phyloP scores from a whole-genome alignment of 2,329 filamentous ascomycete genomes.

The Pseudogymnoascus destructans region DNA sequence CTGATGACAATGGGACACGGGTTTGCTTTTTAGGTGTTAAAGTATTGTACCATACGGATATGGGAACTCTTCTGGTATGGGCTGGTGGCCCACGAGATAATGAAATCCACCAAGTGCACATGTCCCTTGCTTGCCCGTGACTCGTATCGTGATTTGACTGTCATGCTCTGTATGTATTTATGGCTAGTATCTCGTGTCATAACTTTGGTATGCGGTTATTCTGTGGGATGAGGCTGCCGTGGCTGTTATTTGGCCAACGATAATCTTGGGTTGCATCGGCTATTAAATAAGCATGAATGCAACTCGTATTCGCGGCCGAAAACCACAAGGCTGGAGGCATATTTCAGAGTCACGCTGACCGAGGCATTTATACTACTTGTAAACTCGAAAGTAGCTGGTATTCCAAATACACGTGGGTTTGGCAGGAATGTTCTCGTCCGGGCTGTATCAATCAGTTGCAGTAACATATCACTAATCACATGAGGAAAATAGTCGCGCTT shows the following conservation, averaged over 20 bases:
- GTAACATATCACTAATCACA: not conserved
- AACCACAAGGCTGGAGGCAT: not conserved
- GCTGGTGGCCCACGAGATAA: conserved; percentile 15
- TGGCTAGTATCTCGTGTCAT: not conserved
- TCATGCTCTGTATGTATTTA: not conserved
- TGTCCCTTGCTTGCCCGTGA: not conserved
- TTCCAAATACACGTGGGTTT: not conserved
- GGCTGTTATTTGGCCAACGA: not conserved
- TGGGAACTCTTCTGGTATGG: conserved; percentile 19
- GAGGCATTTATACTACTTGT: not conserved
- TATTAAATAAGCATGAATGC: not conserved
- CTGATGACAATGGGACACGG: conserved; percentile 18
- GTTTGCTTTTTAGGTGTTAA: conserved; percentile 21
- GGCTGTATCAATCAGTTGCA: not conserved
- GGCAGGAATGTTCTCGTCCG: not conserved
- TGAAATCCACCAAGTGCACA: conserved; percentile 14
- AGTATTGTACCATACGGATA: conserved; percentile 22
- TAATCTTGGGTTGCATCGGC: not conserved
- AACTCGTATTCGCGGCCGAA: not conserved
- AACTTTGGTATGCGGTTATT: not conserved
- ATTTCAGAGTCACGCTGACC: not conserved
- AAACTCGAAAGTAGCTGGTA: not conserved
- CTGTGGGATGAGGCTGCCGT: not conserved
- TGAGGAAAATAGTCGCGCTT: not conserved
- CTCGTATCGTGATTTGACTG: not conserved